Evolutionary conservation across 2,329 filamentous ascomycete species (phyloP), one percentile per base, ranked within the genome.

Genomic region (Rhinocladiella mackenziei): DNA sequence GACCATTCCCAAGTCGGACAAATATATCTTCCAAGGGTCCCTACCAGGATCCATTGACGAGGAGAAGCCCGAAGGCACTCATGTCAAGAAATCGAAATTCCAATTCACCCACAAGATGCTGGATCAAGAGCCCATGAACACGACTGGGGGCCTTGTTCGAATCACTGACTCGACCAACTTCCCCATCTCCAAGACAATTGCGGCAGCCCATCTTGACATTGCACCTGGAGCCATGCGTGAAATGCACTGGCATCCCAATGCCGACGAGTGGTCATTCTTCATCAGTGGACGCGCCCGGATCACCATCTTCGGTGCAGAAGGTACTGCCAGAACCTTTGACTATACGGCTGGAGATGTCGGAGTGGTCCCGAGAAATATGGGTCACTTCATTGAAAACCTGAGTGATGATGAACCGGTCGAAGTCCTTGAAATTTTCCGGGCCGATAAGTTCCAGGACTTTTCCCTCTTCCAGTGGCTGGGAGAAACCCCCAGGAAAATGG

Each of bases 251-350:
- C 85, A 89, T 59, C 83, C 84, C 0, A 80, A 78, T 32, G 83
- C 83, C 9, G 85, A 89, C 58, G 84, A 89, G 62, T 89, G 84
- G 84, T 84, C 80, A 5, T 89, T 85, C 65, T 88, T 89, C 69
- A 77, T 89, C 60, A 67, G 68, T 18, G 86, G 86, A 0, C 77
- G 78, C 29, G 86, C 83, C 0, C 76, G 85, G 22, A 77, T 88
- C 10, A 89, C 84, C 10, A 76, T 89, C 53, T 89, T 89, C 59
- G 82, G 77, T 0, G 75, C 83, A 2, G 77, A 84, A 55, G 78
- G 80, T 19, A 78, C 71, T 15, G 83, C 84, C 0, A 73, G 83
- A 17, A 89, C 85, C 0, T 89, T 89, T 58, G 80, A 89, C 66
- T 89, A 86, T 62, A 67, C 75, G 4, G 75, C 83, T 1, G 86